A percentile compares a stretch with the other conserved stretches of the same genome.
Evolutionary conservation across 805 yeast species (phyloP).

Genomic region (Phaffomyces thermotolerans): DNA sequence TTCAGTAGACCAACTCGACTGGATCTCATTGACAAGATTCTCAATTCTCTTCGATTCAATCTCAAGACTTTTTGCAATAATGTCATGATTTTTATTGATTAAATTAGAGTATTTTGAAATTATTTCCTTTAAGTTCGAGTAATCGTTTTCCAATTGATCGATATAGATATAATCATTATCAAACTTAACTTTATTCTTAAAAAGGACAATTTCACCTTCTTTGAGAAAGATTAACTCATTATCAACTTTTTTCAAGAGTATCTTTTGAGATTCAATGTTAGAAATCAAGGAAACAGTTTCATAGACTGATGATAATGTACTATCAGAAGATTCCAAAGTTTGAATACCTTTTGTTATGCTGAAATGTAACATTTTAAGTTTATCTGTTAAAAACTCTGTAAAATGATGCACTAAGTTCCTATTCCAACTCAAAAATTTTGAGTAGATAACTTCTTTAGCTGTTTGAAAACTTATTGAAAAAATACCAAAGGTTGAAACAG

Average conservation of each 20-base stretch:
- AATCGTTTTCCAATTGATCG: constrained; percentile 55
- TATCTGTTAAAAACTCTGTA: constrained; percentile 29
- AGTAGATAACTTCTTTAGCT: constrained; percentile 44
- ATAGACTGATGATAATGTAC: constrained; percentile 32
- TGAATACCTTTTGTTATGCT: constrained; percentile 29
- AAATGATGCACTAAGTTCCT: constrained; percentile 35
- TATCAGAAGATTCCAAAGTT: constrained; percentile 29
- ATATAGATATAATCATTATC: constrained; percentile 49
- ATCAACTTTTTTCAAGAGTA: not conserved
- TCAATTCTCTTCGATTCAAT: constrained; percentile 32
- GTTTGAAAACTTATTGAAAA: constrained; percentile 39
- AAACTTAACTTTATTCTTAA: constrained; percentile 39
- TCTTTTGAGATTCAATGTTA: constrained; percentile 28
- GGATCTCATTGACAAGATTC: constrained; percentile 25
- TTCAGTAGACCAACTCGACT: constrained; percentile 38
- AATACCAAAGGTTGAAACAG: constrained; percentile 34
- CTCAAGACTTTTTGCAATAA: constrained; percentile 34
- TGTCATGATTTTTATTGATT: constrained; percentile 36
- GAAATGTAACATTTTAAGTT: constrained; percentile 26
- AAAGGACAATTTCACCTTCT: constrained; percentile 31
- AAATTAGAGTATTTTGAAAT: constrained; percentile 27
- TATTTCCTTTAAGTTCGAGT: constrained; percentile 34
- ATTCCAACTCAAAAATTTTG: constrained; percentile 58
- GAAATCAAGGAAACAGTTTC: constrained; percentile 33
- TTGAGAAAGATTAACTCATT: constrained; percentile 8